phyloP scores from a whole-genome alignment of 164 flowering plant species.

The Platanus orientalis region DNA sequence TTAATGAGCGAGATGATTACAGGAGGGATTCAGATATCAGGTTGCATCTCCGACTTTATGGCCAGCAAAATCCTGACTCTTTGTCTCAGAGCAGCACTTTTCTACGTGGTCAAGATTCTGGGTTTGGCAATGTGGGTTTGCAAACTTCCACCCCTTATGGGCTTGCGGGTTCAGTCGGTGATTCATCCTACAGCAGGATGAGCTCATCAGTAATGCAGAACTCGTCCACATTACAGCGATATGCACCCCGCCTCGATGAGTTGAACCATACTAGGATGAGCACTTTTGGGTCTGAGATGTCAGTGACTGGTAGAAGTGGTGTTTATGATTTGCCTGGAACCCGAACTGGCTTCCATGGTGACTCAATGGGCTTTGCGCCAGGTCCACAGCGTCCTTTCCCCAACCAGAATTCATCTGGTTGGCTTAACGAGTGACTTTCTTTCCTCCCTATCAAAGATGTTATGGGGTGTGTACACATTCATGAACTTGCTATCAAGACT shows the following conservation, averaged over 20 bases:
- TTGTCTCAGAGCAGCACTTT: slow-evolving; percentile 16
- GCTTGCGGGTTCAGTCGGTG: slow-evolving; percentile 10
- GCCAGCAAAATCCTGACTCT: slow-evolving; percentile 21
- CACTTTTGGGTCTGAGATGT: slow-evolving; percentile 11
- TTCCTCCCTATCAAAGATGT: neutral
- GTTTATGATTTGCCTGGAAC: slow-evolving; percentile 10
- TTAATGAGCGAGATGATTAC: slow-evolving; percentile 6
- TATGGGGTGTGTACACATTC: too few relatives aligned
- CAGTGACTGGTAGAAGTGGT: slow-evolving; percentile 8
- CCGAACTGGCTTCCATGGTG: slow-evolving; percentile 14
- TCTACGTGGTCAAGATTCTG: slow-evolving; percentile 19
- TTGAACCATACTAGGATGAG: slow-evolving; percentile 31
- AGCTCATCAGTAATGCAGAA: slow-evolving; percentile 34
- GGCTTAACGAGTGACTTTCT: slow-evolving; percentile 34
- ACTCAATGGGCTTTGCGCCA: slow-evolving; percentile 35
- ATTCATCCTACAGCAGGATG: slow-evolving; percentile 22
- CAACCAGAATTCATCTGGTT: slow-evolving; percentile 38
- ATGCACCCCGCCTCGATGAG: slow-evolving; percentile 52
- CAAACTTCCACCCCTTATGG: slow-evolving; percentile 22
- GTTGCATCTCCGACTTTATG: slow-evolving; percentile 28
- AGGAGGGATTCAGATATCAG: slow-evolving; percentile 13
- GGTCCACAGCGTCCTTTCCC: slow-evolving; percentile 36
- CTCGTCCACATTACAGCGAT: too few relatives aligned
- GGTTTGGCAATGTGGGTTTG: slow-evolving; percentile 16
- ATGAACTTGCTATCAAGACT: too few relatives aligned